Evolutionary conservation across 2,329 filamentous ascomycete genomes (phyloP).

Genomic region (Arthroderma uncinatum): DNA sequence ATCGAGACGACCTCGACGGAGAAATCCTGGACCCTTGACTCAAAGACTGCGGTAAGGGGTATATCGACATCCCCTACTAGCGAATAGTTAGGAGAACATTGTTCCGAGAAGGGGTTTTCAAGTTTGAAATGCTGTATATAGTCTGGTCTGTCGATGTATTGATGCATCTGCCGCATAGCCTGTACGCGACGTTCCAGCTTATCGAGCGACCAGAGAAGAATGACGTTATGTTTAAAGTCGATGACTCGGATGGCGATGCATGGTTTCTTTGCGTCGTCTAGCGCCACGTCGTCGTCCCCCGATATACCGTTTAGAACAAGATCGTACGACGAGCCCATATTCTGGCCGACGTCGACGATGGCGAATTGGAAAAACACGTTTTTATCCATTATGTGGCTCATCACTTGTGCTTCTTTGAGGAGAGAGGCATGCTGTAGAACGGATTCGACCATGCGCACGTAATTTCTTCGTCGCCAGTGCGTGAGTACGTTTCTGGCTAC

Average conservation of each 20-base stretch:
- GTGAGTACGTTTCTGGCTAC: conserved; percentile 55
- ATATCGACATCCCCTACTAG: conserved; percentile 88
- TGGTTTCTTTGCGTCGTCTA: conserved; percentile 74
- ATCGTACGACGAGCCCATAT: conserved; percentile 87
- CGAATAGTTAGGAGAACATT: conserved; percentile 84
- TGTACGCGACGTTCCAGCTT: conserved; percentile 81
- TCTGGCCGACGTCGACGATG: conserved; percentile 78
- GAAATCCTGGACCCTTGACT: conserved; percentile 90
- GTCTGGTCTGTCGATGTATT: conserved; percentile 90
- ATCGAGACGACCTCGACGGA: conserved; percentile 81
- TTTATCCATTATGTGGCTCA: conserved; percentile 94
- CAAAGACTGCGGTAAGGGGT: conserved; percentile 82
- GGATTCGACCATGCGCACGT: conserved; percentile 86
- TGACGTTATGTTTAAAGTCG: conserved; percentile 75
- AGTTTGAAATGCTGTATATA: conserved; percentile 87
- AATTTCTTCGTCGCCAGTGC: conserved; percentile 74
- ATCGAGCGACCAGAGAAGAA: conserved; percentile 88
- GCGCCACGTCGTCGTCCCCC: conserved; percentile 69
- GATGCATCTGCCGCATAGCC: conserved; percentile 92
- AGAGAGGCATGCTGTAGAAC: conserved; percentile 78
- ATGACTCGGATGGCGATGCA: conserved; percentile 84
- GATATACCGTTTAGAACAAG: conserved; percentile 86
- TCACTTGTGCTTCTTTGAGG: conserved; percentile 91
- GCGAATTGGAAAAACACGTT: conserved; percentile 90
- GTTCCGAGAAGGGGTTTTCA: conserved; percentile 85